phyloP scores from a whole-genome alignment of 495 filamentous ascomycete species.

The Penicillium ucsense region DNA sequence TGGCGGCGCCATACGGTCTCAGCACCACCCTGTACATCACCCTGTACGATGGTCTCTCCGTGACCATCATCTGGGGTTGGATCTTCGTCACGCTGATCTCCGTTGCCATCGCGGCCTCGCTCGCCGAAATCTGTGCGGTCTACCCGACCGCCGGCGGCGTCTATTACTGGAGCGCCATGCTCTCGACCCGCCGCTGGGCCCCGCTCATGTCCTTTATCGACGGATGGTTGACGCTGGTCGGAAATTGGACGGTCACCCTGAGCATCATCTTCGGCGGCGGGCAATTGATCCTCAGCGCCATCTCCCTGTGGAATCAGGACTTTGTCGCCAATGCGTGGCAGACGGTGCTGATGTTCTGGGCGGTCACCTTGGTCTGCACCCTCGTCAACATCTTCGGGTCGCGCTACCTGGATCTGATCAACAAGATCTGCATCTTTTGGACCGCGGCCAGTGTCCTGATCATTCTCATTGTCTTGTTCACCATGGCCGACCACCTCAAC shows the following conservation, averaged over 20 bases:
- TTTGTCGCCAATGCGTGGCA: conserved; percentile 54
- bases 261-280: conserved; percentile 43
- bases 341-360: conserved; percentile 57
- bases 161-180: conserved; percentile 69
- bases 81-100: conserved; percentile 62
- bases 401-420: conserved; percentile 52
- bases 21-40: conserved; percentile 63
- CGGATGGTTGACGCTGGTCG: conserved; percentile 66
- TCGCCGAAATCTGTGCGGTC: conserved; percentile 69
- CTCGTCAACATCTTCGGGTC: conserved; percentile 48
- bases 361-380: conserved; percentile 48
- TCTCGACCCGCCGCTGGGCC: conserved; percentile 44
- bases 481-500: conserved; percentile 44
- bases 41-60: conserved; percentile 53
- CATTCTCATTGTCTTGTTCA: conserved; percentile 48
- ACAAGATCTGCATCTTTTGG: conserved; percentile 62
- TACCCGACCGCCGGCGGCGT: conserved; percentile 62
- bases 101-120: conserved; percentile 57
- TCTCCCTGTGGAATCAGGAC: conserved; percentile 50
- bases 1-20: conserved; percentile 56
- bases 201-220: conserved; percentile 59
- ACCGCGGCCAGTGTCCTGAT: conserved; percentile 50
- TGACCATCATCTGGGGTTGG: conserved; percentile 61
- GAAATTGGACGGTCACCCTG: conserved; percentile 52
- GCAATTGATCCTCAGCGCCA: conserved; percentile 52